A percentile compares a stretch with the other conserved stretches of the same genome.
Conservation (phyloP, 176 grass and related monocot genomes). For the Typha latifolia region DNA sequence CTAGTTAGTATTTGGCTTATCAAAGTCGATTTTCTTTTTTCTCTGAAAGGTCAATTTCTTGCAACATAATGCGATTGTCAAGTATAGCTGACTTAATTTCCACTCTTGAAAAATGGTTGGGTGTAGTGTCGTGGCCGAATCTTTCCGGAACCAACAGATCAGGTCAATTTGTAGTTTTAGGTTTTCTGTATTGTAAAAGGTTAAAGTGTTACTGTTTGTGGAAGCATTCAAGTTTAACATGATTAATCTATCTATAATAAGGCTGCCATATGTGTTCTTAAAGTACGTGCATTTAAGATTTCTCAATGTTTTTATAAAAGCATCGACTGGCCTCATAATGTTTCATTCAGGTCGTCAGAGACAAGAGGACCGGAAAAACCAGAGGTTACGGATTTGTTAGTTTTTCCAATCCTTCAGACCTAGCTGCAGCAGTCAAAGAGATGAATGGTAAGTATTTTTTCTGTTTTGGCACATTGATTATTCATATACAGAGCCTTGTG, state of each 20-base stretch:
- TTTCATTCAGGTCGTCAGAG: slow-evolving; percentile 75
- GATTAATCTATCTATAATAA: too few relatives aligned
- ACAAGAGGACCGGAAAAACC: slow-evolving; percentile 96
- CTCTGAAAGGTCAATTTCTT: too few relatives aligned
- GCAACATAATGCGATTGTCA: too few relatives aligned
- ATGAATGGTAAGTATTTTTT: slow-evolving; percentile 75
- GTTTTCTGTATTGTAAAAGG: too few relatives aligned
- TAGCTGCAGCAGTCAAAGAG: slow-evolving; percentile 93
- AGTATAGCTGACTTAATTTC: too few relatives aligned
- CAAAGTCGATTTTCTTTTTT: too few relatives aligned
- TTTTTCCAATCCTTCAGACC: slow-evolving; percentile 87
- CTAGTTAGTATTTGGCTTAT: background rate
- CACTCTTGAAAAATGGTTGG: too few relatives aligned
- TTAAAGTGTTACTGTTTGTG: too few relatives aligned
- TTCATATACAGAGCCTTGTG: background rate
- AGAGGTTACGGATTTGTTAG: slow-evolving; percentile 99
- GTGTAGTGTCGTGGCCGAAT: too few relatives aligned
- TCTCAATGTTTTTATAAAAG: background rate
- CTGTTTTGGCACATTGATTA: background rate
- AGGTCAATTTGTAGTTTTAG: too few relatives aligned
- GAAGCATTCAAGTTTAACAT: too few relatives aligned
- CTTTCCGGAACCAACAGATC: too few relatives aligned
- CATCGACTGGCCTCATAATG: slow-evolving; percentile 5
- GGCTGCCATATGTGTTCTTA: background rate
- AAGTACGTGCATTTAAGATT: background rate